Base-by-base conservation (phyloP, 2,329 filamentous ascomycete species). In the Xylaria sp. region DNA sequence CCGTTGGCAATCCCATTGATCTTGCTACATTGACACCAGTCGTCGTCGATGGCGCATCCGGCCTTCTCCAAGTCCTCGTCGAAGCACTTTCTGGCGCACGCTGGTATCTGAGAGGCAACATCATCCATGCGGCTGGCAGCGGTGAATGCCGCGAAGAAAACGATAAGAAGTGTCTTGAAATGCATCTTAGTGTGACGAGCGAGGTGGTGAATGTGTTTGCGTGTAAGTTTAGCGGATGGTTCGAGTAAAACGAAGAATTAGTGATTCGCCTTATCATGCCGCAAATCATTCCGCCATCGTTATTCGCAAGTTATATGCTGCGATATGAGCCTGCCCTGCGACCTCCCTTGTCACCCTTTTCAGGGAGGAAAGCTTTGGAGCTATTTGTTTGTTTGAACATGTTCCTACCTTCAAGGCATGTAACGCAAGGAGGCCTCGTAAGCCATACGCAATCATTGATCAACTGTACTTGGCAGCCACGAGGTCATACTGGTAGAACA, bases 51-150 rank as follows among this genome's bases (percentile, higher is more conserved):
- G 2, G 53, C 64, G 75, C 82, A 84, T 66, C 77, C 77, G 43
- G 80, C 73, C 50, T 72, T 45, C 20, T 69, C 70, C 23, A 78
- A 76, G 12, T 75, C 78, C 7, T 72, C 60, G 43, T 75, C 70
- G 65, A 83, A 74, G 70, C 82, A 84, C 3, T 70, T 55, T 69
- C 77, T 70, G 13, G 82, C 79, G 73, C 82, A 84, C 6, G 71
- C 46, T 23, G 82, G 82, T 12, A 83, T 77, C 61, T 76, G 56
- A 12, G 69, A 45, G 64, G 76, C 66, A 56, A 79, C 68, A 12
- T 77, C 64, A 65, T 72, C 64, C 60, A 76, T 30, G 63, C 66
- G 70, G 45, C 77, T 63, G 34, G 76, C 75, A 60, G 72, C 68
- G 36, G 65, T 71, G 52, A 70, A 61, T 62, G 71, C 69, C 59